Percentiles rank a stretch among this genome's conserved stretches.
phyloP scores from a whole-genome alignment of 2,329 filamentous ascomycete species.

The Bipolaris bicolor region DNA sequence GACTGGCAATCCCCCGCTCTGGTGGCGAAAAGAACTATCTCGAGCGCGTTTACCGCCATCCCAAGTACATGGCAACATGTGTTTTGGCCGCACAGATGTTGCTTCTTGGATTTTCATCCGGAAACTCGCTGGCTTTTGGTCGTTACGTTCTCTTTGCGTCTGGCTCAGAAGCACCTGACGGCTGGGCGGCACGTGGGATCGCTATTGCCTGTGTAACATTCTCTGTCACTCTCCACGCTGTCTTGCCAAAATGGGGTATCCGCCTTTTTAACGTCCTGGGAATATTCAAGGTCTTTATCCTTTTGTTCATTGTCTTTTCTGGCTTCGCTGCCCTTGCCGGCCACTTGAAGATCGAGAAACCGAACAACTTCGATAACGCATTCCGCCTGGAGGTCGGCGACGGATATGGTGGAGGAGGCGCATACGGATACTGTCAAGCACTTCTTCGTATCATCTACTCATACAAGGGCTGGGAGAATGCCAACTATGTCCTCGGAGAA shows the following conservation, averaged over 20 bases:
- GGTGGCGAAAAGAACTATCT: conserved; percentile 72
- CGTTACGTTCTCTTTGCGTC: conserved; percentile 64
- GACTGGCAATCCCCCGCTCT: conserved; percentile 65
- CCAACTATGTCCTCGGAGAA: conserved; percentile 67
- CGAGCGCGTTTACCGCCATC: conserved; percentile 65
- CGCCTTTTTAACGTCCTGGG: conserved; percentile 65
- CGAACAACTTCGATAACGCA: conserved; percentile 64
- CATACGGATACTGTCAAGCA: conserved; percentile 60
- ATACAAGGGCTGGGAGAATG: conserved; percentile 61
- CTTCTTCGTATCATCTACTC: conserved; percentile 66
- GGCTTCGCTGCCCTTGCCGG: conserved; percentile 52
- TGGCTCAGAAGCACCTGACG: conserved; percentile 55
- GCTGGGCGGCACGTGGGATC: conserved; percentile 65
- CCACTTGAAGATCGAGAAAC: conserved; percentile 50
- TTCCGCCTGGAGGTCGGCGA: conserved; percentile 56
- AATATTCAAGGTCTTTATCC: conserved; percentile 65
- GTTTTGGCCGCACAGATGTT: conserved; percentile 67
- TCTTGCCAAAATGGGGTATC: conserved; percentile 64
- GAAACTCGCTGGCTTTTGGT: conserved; percentile 64
- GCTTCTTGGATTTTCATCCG: conserved; percentile 65
- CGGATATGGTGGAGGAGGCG: conserved; percentile 44
- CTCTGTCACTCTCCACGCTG: conserved; percentile 59
- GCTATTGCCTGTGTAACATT: conserved; percentile 56
- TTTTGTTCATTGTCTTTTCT: conserved; percentile 67
- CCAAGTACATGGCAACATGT: conserved; percentile 65